phyloP scores from a whole-genome alignment of 306 rosid genomes.

The Dryas alaskensis region DNA sequence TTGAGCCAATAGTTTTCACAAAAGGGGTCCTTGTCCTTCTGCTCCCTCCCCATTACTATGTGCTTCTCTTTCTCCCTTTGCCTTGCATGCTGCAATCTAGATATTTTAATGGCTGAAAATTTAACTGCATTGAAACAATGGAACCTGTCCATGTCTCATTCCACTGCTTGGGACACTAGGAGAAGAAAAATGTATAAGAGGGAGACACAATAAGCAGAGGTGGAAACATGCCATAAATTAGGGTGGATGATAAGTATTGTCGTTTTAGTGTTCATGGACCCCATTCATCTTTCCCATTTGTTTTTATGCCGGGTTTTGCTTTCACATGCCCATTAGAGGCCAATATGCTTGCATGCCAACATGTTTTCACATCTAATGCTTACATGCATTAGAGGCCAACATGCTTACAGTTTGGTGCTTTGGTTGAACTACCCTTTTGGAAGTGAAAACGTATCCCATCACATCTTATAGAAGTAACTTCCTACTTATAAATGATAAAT shows the following conservation, averaged over 20 bases:
- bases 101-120: neutral
- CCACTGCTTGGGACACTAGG: neutral
- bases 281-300: neutral
- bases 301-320: neutral
- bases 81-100: neutral
- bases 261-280: slow-evolving; percentile 3
- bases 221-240: slow-evolving; percentile 10
- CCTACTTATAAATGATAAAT: too few relatives aligned
- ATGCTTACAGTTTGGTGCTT: too few relatives aligned
- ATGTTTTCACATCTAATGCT: neutral
- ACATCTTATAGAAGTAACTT: too few relatives aligned
- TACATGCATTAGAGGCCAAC: slow-evolving; percentile 4
- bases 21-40: neutral
- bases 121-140: neutral
- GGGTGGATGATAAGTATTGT: neutral
- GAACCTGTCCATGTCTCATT: neutral
- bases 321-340: neutral
- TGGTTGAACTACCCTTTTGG: too few relatives aligned
- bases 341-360: neutral
- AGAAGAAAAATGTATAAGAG: neutral
- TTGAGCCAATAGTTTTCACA: neutral
- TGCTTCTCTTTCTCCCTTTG: neutral
- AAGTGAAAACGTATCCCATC: too few relatives aligned
- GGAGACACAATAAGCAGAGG: neutral
- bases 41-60: neutral